Evolutionary conservation across 331 rosid species (phyloP), one percentile per base, ranked within the genome.

Genomic region (Stylosanthes scabra): DNA sequence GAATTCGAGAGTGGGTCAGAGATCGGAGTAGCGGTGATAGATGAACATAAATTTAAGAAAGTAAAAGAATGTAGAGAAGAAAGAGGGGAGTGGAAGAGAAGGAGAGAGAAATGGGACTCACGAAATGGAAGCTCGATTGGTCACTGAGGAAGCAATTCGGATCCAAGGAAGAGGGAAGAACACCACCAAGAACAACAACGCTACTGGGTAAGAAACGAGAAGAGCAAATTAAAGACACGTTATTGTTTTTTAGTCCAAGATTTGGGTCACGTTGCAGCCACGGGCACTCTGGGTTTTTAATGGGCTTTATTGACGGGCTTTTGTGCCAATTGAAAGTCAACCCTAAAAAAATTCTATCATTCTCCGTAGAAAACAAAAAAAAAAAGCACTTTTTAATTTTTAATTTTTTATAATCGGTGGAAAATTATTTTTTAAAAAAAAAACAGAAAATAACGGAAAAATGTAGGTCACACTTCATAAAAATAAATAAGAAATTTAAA

Each of bases 61-160:
- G n/a, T 47, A 51, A 11, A 1, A 14, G 9, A 52, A 12, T 0
- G 9, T 3, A n/a, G 8, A 10, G 25, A 12, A 13, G 27, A 46
- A 10, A 29, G 2, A 5, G 0, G 5, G 1, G 8, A 8, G 61
- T 42, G 49, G 60, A 70, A 78, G 62, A 46, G 63, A 78, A 34
- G 58, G 11, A 51, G 2, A 4, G 41, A 11, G 20, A 62, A 44
- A 71, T 2, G 39, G 49, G 39, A 59, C 83, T 79, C 34, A 79
- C 83, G 61, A 73, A 79, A 42, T 16, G 66, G 79, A 72, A 66
- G 83, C 61, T n/a, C 69, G 63, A 71, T 66, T 65, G 65, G 51
- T 52, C 47, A 71, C 50, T 31, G 71, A 62, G 66, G 76, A 31
- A 56, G 72, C 29, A 47, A 14, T 50, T 11, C 14, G 28, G 27